Base-by-base conservation (phyloP, 2,329 filamentous ascomycete genomes). In the Pseudogymnoascus destructans region DNA sequence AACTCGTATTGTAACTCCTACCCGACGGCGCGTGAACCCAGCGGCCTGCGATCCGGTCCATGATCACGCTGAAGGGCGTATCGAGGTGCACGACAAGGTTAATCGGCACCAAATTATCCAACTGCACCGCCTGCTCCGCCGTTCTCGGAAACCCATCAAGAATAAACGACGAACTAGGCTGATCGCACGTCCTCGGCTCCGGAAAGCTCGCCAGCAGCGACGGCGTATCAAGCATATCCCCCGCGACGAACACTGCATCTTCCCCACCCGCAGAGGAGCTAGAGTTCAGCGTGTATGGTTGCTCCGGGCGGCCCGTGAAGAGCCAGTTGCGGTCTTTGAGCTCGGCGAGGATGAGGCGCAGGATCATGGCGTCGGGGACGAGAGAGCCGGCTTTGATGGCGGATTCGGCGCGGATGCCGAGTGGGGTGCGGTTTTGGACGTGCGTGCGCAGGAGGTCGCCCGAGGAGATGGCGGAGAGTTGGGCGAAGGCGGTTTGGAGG, bases 61-160 rank as follows among this genome's bases (percentile, higher is more conserved):
- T 79, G 61, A 98, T 90, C 61, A 96, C 88, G 7, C 86, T 81
- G 32, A 87, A 81, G 0, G 93, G 93, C 0, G 92, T 97, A 68
- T 86, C 80, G 65, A 97, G 78, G 58, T 87, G 89, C 60, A 96
- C 85, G 55, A 90, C 93, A 61, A 96, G 80, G 72, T 98, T 98
- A 70, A 98, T 91, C n/a, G 92, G 90, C 30, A 97, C 81, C 32
- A 96, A 78, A 49, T 76, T 74, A 69, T 95, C 90, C 54, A 97
- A 79, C 59, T 84, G 84, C 40, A 74, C 71, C 25, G 91, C 93
- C 73, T 98, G 93, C 2, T 75, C 69, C 0, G 87, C 86, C 5
- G 89, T 98, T 63, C 93, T 86, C 1, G 93, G 93, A 72, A 97
- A 98, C 13, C 93, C 93, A 70, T 98, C 93, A 57, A 98, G 85